Base-by-base conservation (phyloP, 2,329 filamentous ascomycete genomes). In the Aspergillus ruber region DNA sequence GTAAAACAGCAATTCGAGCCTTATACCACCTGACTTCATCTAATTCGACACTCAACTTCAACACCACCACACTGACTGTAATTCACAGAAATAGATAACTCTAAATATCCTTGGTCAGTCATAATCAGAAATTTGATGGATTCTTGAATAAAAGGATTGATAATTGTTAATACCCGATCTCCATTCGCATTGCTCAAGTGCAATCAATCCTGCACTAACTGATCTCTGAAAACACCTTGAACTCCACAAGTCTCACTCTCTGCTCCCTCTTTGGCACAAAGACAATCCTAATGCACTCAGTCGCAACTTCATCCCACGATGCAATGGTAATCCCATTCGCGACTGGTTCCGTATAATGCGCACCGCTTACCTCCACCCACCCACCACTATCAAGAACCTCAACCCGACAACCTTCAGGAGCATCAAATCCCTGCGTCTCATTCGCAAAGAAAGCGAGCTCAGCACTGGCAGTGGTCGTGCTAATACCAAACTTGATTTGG, bases 391-490 rank as follows among this genome's bases (percentile, higher is more conserved):
- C 45, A 12, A 29, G 25, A 3, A 43, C 44, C 46, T 56, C 47
- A 12, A 57, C 21, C 1, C 46, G 41, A 44, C 56, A 57, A 12
- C 23, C 21, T 5, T 32, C 20, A 1, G 55, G 55, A 6, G 44
- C 50, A 43, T 51, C 55, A 35, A 53, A 51, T 3, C 43, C 44
- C 35, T 50, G 49, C 4, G 49, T 49, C 3, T 20, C 36, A 35
- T 55, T 50, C 7, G 47, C 49, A 17, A 53, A 52, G 45, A 57
- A 57, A 1, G 55, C 52, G 27, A 57, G 48, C 47, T 57, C 55
- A 0, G 52, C 49, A 23, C 52, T 49, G 0, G 43, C 32, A 1
- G 49, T 45, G 27, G 44, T 13, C 2, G 32, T 45, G 1, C n/a
- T 40, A 9, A 10, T 23, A 0, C 45, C 50, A 12, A 57, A 56